phyloP scores from a whole-genome alignment of 2,329 filamentous ascomycete genomes.

The Colletotrichum limetticola region DNA sequence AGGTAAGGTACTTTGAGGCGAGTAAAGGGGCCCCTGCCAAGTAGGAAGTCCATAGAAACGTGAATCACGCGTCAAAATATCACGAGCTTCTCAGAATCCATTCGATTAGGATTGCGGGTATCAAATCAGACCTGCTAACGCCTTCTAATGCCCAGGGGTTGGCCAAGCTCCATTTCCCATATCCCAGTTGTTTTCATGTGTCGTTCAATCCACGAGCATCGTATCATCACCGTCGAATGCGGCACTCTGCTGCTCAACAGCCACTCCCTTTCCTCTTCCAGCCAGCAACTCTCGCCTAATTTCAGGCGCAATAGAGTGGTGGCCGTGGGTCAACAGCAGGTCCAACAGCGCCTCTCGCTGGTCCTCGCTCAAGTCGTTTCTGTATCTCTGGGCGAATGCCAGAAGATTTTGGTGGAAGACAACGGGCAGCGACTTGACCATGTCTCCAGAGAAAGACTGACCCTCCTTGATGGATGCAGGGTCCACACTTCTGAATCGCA shows the following conservation, averaged over 20 bases:
- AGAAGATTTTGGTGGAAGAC: slow-evolving; percentile 96
- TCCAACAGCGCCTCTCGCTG: slow-evolving; percentile 92
- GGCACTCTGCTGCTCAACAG: slow-evolving; percentile 67
- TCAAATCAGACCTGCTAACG: slow-evolving; percentile 37
- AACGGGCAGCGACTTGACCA: slow-evolving; percentile 79
- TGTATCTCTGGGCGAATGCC: slow-evolving; percentile 92
- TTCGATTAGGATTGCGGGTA: slow-evolving; percentile 36
- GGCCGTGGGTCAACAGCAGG: slow-evolving; percentile 84
- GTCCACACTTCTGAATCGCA: slow-evolving; percentile 83
- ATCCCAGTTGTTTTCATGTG: slow-evolving; percentile 14
- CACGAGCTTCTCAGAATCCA: slow-evolving; percentile 29
- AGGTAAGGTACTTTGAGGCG: not conserved
- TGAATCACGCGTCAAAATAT: not conserved
- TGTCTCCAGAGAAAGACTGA: slow-evolving; percentile 58
- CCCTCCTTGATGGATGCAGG: slow-evolving; percentile 63
- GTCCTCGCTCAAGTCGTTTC: slow-evolving; percentile 95
- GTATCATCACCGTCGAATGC: slow-evolving; percentile 85
- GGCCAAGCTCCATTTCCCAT: slow-evolving; percentile 32
- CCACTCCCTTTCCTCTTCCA: slow-evolving; percentile 84
- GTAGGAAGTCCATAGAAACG: not conserved
- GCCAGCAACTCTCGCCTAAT: slow-evolving; percentile 89
- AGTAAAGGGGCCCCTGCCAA: not conserved
- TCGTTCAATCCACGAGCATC: slow-evolving; percentile 75
- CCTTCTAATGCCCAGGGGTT: slow-evolving; percentile 32
- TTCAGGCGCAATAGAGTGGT: slow-evolving; percentile 90